Base-by-base conservation (phyloP, 805 yeast species). In the Alloascoidea africana region DNA sequence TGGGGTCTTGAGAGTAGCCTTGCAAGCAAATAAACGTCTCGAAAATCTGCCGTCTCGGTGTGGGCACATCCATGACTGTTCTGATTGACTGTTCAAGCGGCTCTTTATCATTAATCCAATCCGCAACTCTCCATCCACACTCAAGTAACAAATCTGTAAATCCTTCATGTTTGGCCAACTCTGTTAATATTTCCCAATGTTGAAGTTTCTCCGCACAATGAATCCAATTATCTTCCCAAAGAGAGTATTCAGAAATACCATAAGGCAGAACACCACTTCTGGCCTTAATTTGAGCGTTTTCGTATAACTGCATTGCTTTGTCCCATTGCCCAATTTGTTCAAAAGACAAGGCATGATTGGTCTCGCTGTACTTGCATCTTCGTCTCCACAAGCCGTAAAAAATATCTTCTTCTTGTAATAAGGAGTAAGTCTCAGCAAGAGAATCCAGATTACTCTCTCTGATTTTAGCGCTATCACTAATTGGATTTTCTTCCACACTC, bases 141-240 rank as follows among this genome's bases (percentile, higher is more conserved):
- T 91, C 99, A n/a, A 91, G 63, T 17, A 93, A 60, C 45, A 91
- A 64, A 51, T 91, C 98, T 0, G 96, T 86, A 53, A 89, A 93
- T 0, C 96, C 96, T 63, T 93, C 99, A 51, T 93, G 97, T 48
- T 89, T 86, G 2, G 98, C 96, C 18, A 93, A 65, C 50, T 91
- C 99, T 0, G 98, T 89, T 41, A 91, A 63, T 36, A 91, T 79
- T 52, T 91, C 98, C 99, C 99, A 91, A 46, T 91, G 96, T 53
- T 91, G 98, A 32, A 91, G 63, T 55, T 89, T 89, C 53, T 91
- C 96, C 2, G 98, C 95, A 63, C 98, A 87, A 30, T 83, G 60
- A 40, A 91, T 86, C 99, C 99, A 91, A 50, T 87, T 93, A 52
- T 91, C 98, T 59, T 93, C 98, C 99, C 99, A 91, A 23, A 91